A percentile compares a stretch with the other conserved stretches of the same genome.
Conservation (phyloP, 106 monocot species). For the Gastrodia elata region DNA sequence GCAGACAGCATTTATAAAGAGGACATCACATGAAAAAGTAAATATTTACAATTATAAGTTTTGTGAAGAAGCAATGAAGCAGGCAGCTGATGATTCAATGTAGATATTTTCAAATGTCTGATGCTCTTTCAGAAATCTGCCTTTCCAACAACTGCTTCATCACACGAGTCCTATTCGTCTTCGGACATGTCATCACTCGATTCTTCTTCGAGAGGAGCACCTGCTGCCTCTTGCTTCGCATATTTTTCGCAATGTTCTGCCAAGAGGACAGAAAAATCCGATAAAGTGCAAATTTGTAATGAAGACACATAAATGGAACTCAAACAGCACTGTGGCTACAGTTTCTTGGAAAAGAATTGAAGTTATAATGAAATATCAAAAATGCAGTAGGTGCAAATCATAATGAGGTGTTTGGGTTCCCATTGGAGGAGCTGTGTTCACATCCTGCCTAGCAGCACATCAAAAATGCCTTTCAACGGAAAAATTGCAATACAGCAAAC, state of each 20-base stretch:
- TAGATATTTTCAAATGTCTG: not conserved
- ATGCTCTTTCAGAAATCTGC: slow-evolving; percentile 40
- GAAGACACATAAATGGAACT: too few species aligned
- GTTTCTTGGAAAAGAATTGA: too few species aligned
- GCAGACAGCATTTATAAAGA: not conserved
- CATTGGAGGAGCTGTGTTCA: too few species aligned
- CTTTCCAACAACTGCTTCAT: slow-evolving; percentile 63
- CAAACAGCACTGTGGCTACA: too few species aligned
- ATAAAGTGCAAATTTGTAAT: too few species aligned
- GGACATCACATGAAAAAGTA: not conserved
- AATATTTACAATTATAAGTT: not conserved
- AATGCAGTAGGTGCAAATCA: too few species aligned
- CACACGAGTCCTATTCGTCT: slow-evolving; percentile 69
- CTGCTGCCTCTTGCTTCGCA: slow-evolving; percentile 68
- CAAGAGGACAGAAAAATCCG: too few species aligned
- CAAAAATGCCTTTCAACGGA: too few species aligned
- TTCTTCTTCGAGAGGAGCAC: slow-evolving; percentile 37
- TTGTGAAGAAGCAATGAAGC: not conserved
- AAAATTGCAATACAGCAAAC: too few species aligned
- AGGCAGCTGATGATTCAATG: not conserved
- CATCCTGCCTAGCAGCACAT: too few species aligned
- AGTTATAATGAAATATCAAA: too few species aligned
- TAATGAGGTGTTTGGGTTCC: too few species aligned
- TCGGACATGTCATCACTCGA: slow-evolving; percentile 79
- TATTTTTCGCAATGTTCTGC: slow-evolving; percentile 91